Evolutionary conservation across 345 rosid genomes (phyloP).

Genomic region (Citrus unshiu): DNA sequence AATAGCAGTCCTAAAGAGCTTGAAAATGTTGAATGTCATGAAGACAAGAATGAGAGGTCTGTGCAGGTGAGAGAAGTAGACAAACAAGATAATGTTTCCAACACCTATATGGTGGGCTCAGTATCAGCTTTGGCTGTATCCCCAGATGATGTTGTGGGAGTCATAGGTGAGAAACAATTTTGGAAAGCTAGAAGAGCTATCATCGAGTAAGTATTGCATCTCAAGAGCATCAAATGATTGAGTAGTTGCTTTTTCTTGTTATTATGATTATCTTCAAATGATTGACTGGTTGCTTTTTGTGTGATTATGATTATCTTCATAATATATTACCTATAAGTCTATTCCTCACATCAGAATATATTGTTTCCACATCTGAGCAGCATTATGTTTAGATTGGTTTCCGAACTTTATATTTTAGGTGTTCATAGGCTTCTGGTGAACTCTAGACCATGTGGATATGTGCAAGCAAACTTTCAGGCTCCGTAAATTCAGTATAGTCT

Average conservation of each 20-base stretch:
- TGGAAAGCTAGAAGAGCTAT: slow-evolving; percentile 69
- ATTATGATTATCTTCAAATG: background rate
- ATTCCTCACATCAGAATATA: background rate
- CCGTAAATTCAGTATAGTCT: background rate
- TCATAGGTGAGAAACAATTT: slow-evolving; percentile 66
- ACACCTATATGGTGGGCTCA: slow-evolving; percentile 33
- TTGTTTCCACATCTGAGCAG: background rate
- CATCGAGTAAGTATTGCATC: slow-evolving; percentile 53
- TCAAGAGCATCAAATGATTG: background rate
- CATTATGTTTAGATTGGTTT: background rate
- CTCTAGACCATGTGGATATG: background rate
- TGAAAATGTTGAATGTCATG: slow-evolving; percentile 20
- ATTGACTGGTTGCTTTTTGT: background rate
- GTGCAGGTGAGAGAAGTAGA: slow-evolving; percentile 10
- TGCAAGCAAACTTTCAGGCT: background rate
- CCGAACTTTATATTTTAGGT: background rate
- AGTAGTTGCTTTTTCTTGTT: background rate
- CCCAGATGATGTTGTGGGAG: slow-evolving; percentile 56
- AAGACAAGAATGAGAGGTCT: slow-evolving; percentile 13
- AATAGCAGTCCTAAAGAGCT: slow-evolving; percentile 25
- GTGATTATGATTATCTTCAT: no score
- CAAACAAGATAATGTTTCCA: slow-evolving; percentile 21
- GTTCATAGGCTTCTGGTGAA: background rate
- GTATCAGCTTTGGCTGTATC: slow-evolving; percentile 35
- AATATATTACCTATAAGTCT: background rate